Base-by-base conservation (phyloP, 2,329 filamentous ascomycete species). In the Aureobasidium uvarum region DNA sequence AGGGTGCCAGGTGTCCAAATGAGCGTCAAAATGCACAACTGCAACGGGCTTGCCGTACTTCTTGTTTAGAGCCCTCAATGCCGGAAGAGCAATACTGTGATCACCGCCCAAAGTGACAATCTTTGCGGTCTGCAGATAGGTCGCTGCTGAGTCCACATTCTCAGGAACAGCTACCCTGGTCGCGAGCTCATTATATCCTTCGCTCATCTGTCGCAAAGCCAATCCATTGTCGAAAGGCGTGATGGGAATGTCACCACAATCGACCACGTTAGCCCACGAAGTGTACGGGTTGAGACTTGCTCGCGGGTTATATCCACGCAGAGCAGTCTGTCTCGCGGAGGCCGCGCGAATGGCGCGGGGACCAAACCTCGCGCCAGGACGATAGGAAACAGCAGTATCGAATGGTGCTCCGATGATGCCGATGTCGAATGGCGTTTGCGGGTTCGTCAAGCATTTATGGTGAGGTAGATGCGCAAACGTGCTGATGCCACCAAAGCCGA, bases 211-310 rank as follows among this genome's bases (percentile, higher is more conserved):
- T 51, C 83, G 81, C 63, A 93, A 80, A 0, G 93, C 93, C 18
- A 96, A 81, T 1, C 81, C 86, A 75, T 96, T 96, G 79, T 96
- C 92, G 71, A 96, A 89, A 0, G 92, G 92, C 0, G 89, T 91
- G 69, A 96, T 83, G 33, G 93, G 92, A 65, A 96, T 92, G 74
- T 96, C 93, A 54, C 93, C 93, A 76, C 93, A 97, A 80, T 97
- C 93, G 59, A 94, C 81, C 66, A 96, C 86, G 45, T 80, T 86
- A 0, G 90, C 89, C 89, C 90, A 94, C 64, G 84, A 89, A 46
- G 81, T 80, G 78, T 95, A 96, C 0, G 93, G 92, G 76, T 96
- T 97, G 70, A 96, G 84, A 45, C 83, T 84, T 1, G 91, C 92
- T 25, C 92, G 87, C 2, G 89, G 85, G 77, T 96, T 96, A 83